These are phyloP conservation scores for Carex myosuroides DNA, from an alignment of 176 grass and related monocot genomes.

Conservation along the genomic window DNA sequence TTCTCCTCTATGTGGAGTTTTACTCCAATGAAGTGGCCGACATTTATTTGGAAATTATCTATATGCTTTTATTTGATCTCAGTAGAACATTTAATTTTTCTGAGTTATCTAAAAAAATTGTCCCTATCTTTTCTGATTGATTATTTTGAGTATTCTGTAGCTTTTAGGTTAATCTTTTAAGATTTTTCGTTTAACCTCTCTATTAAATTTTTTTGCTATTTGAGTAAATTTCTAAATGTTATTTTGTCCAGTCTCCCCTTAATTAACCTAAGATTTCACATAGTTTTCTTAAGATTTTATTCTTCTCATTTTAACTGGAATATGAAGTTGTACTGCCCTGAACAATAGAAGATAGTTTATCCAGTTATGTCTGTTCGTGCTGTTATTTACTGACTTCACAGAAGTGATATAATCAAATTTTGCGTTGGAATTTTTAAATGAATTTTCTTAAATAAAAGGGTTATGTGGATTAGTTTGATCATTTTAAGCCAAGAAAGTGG, in stretches of 20 bases:
- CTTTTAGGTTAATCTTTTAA: background rate
- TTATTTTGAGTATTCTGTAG: background rate
- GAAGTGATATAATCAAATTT: background rate
- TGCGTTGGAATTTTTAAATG: background rate
- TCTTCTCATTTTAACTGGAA: background rate
- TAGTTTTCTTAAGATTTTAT: no score
- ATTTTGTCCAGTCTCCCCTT: background rate
- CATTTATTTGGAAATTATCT: background rate
- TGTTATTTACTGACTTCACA: background rate
- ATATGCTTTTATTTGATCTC: background rate
- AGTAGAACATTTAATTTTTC: background rate
- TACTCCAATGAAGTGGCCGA: slow-evolving; percentile 34
- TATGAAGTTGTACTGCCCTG: background rate
- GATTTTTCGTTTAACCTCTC: background rate
- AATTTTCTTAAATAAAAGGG: background rate
- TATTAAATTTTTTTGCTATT: background rate
- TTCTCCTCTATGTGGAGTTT: slow-evolving; percentile 30
- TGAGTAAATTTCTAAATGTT: background rate
- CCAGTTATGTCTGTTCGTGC: background rate
- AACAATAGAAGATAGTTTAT: background rate
- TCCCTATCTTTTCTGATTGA: background rate
- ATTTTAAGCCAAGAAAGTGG: background rate
- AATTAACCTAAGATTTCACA: no score
- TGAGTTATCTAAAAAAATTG: background rate
- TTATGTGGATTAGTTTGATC: background rate